phyloP scores from a whole-genome alignment of 2,329 filamentous ascomycete genomes.

The Diaporthe eres region DNA sequence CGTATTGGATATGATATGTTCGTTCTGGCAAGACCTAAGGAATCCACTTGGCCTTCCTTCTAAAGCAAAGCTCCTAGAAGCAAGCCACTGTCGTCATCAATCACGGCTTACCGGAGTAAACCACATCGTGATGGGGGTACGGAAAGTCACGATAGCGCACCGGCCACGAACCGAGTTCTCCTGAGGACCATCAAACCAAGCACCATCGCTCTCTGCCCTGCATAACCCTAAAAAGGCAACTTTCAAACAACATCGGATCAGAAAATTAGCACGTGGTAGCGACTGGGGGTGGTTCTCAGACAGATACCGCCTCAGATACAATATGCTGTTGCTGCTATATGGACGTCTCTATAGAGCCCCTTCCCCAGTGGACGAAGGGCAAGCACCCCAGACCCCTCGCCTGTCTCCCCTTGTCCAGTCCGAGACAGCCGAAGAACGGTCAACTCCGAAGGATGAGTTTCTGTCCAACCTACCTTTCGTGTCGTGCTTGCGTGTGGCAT shows the following conservation, averaged over 20 bases:
- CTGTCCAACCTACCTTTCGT: constrained; percentile 6
- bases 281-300: background rate
- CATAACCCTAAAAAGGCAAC: background rate
- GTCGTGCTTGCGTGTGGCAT: background rate
- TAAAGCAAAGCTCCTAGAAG: background rate
- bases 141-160: background rate
- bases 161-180: background rate
- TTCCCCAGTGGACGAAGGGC: background rate
- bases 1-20: background rate
- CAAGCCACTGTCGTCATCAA: background rate
- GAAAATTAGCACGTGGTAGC: background rate
- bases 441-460: background rate
- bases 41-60: too few species aligned
- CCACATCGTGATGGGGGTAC: background rate
- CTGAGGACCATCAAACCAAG: background rate
- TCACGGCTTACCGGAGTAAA: too few species aligned
- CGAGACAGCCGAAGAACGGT: constrained; percentile 21
- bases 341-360: background rate
- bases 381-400: constrained; percentile 8
- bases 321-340: constrained; percentile 8
- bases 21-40: background rate
- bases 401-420: background rate
- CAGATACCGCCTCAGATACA: constrained; percentile 23
- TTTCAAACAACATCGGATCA: background rate
- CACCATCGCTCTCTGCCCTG: background rate